A percentile compares a stretch with the other conserved stretches of the same genome.
phyloP scores from a whole-genome alignment of 345 rosid genomes.

The Anastatica hierochuntica region DNA sequence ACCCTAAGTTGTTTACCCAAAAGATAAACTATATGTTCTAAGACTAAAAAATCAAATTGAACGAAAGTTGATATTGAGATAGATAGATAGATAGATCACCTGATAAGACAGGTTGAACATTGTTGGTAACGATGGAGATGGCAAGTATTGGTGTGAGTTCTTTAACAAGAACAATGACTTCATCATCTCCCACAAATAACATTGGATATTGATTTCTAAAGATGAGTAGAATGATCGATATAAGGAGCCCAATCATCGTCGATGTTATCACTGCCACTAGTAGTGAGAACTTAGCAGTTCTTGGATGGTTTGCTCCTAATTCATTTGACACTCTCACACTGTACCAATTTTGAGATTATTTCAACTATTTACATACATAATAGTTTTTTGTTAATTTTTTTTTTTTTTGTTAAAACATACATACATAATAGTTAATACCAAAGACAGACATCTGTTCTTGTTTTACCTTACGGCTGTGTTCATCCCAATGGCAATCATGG shows the following conservation, averaged over 20 bases:
- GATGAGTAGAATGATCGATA: conserved; percentile 37
- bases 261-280: conserved; percentile 60
- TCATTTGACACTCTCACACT: conserved; percentile 88
- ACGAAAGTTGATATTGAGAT: background rate
- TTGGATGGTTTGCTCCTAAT: conserved; percentile 70
- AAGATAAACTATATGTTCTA: too few species aligned
- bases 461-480: conserved; percentile 72
- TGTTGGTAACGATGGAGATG: conserved; percentile 53
- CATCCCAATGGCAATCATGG: conserved; percentile 74
- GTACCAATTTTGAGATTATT: conserved; percentile 5
- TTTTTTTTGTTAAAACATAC: too few species aligned
- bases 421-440: background rate
- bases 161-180: conserved; percentile 42
- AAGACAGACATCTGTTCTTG: background rate
- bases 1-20: too few species aligned
- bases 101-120: conserved; percentile 81
- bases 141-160: conserved; percentile 70
- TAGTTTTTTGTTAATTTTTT: too few species aligned
- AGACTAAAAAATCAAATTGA: too few species aligned
- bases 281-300: conserved; percentile 54
- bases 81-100: conserved; percentile 43
- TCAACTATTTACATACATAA: background rate
- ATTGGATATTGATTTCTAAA: conserved; percentile 42
- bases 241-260: conserved; percentile 33
- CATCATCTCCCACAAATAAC: conserved; percentile 43